These are phyloP conservation scores for Pulveroboletus ravenelii DNA, from an alignment of 768 basidiomycete genomes.

Conservation along the genomic window DNA sequence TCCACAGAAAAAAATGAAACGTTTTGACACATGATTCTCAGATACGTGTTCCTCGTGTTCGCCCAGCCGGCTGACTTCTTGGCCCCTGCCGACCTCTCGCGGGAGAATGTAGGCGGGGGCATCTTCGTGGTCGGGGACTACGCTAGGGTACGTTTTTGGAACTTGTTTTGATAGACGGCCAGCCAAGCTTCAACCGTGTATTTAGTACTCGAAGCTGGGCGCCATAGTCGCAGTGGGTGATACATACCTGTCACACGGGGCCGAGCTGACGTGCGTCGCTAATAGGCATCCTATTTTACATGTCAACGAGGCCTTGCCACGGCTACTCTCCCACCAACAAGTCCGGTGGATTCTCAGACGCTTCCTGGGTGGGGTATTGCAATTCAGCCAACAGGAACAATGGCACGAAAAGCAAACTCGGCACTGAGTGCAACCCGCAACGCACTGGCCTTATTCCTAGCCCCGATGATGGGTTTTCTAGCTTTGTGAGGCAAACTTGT, in stretches of 20 bases:
- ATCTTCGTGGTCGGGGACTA: slow-evolving; percentile 57
- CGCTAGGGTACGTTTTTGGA: slow-evolving; percentile 38
- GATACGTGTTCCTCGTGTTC: slow-evolving; percentile 67
- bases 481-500: slow-evolving; percentile 15
- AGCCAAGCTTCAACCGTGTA: not conserved
- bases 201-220: slow-evolving; percentile 52
- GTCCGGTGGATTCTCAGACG: slow-evolving; percentile 63
- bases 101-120: slow-evolving; percentile 46
- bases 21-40: slow-evolving; percentile 21
- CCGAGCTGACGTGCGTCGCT: slow-evolving; percentile 3
- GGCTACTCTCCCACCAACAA: slow-evolving; percentile 49
- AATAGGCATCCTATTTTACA: slow-evolving; percentile 63
- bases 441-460: slow-evolving; percentile 20
- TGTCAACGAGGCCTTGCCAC: slow-evolving; percentile 67
- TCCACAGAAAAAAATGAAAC: not conserved
- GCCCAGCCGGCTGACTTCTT: slow-evolving; percentile 59
- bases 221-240: slow-evolving; percentile 53
- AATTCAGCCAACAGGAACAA: slow-evolving; percentile 9
- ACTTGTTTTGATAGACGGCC: not conserved
- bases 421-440: slow-evolving; percentile 18
- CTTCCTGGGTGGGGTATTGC: slow-evolving; percentile 31
- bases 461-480: slow-evolving; percentile 27
- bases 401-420: slow-evolving; percentile 21
- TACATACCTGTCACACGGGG: not conserved
- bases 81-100: slow-evolving; percentile 53